Evolutionary conservation across 2,329 filamentous ascomycete species (phyloP), one percentile per base, ranked within the genome.

Genomic region (Clathrospora elynae): DNA sequence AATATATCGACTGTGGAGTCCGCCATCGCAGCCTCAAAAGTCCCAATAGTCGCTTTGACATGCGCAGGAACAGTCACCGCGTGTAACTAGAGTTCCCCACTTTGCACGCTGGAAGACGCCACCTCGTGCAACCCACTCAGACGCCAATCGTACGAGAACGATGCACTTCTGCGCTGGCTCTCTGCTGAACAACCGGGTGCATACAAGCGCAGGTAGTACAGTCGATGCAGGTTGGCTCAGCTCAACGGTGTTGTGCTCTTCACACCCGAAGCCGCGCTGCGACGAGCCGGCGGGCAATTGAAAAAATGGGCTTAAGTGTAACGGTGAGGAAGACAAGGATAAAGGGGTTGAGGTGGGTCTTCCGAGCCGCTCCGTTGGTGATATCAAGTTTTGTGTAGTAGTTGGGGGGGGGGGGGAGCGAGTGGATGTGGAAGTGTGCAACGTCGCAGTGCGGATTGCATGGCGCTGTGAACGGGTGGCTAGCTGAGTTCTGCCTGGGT

Each of bases 51-150:
- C 12, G 10, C 26, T 10, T 25, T 49, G 40, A 46, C 49, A 34
- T 31, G 17, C 32, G 32, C 31, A 16, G 42, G 49, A 19, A 47
- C 49, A 33, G 10, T 12, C 13, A 22, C 16, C 38, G 43, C 46
- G 37, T 43, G 30, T 16, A 34, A 33, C 36, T 25, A 31, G 28
- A 17, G 30, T 13, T 4, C 25, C 29, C 24, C 22, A 26, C 16
- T 24, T 28, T 35, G 18, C 40, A 35, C 39, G 35, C 30, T 33
- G 45, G 14, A 29, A 33, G 18, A 43, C 42, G 42, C 42, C 38
- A 35, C 29, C 28, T 37, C 11, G 32, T 42, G 25, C 18, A 8
- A 31, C 17, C 31, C 18, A 22, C 13, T 10, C 26, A 29, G 33
- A 14, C 10, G 25, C 12, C 11, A 35, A 44, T 42, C 42, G 35